Conservation (phyloP, 2,329 filamentous ascomycete species). For the Mycosphaerella arachidis region DNA sequence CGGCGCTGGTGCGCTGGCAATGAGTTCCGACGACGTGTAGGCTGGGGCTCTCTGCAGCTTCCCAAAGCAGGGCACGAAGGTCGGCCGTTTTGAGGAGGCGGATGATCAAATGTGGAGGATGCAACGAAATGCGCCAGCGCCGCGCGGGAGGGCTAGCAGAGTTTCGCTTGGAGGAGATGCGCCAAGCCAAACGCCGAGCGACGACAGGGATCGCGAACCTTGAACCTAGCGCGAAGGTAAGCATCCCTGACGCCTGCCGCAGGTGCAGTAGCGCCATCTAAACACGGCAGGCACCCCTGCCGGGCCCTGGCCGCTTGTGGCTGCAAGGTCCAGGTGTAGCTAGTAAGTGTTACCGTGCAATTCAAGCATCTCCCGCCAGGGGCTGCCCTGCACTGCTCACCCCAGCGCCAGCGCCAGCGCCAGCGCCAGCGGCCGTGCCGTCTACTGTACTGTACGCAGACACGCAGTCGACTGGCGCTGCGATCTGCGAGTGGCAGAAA, state of each 20-base stretch:
- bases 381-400: not conserved
- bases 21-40: not conserved
- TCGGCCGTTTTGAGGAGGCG: not conserved
- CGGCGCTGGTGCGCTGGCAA: not conserved
- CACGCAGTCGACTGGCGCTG: not conserved
- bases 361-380: not conserved
- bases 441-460: not conserved
- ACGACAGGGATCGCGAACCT: not conserved
- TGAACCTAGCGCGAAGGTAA: not conserved
- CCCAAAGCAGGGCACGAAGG: not conserved
- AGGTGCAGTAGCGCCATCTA: constrained; percentile 4
- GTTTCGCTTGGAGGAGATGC: not conserved
- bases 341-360: not conserved
- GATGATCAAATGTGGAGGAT: not conserved
- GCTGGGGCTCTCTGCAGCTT: not conserved
- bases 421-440: not conserved
- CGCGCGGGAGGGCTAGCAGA: not conserved
- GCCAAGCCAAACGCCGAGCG: constrained; percentile 1
- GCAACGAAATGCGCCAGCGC: not conserved
- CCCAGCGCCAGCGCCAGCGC: not conserved
- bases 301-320: not conserved
- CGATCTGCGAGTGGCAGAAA: constrained; percentile 15
- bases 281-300: not conserved
- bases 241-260: not conserved
- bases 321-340: constrained; percentile 2